Percentiles rank a stretch among this genome's conserved stretches.
These are phyloP conservation scores for Syzygium aromaticum DNA, from an alignment of 345 rosid species.

Conservation along the genomic window DNA sequence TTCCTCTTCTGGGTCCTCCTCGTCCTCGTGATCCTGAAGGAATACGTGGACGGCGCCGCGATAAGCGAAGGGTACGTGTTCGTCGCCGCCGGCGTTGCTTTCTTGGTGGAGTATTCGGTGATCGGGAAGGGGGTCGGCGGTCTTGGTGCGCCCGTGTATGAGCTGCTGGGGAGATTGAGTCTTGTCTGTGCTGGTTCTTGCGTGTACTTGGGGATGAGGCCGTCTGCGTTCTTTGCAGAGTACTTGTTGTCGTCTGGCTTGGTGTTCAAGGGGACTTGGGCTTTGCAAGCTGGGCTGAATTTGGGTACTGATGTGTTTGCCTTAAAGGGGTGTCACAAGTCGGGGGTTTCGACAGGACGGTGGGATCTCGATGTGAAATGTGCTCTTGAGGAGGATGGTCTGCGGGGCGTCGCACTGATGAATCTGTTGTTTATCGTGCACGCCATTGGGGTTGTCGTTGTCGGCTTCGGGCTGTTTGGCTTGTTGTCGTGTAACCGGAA, in stretches of 20 bases:
- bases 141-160: conserved; percentile 22
- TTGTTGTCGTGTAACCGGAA: conserved; percentile 21
- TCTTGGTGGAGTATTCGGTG: conserved; percentile 29
- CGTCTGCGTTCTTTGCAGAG: conserved; percentile 40
- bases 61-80: conserved; percentile 24
- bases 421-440: conserved; percentile 44
- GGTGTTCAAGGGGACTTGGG: conserved; percentile 48
- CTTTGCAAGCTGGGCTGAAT: conserved; percentile 40
- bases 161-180: conserved; percentile 24
- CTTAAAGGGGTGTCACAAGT: conserved; percentile 31
- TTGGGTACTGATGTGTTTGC: conserved; percentile 38
- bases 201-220: conserved; percentile 37
- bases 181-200: conserved; percentile 40
- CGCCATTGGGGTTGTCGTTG: conserved; percentile 25
- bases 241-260: conserved; percentile 32
- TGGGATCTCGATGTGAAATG: conserved; percentile 32
- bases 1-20: conserved; percentile 35
- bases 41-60: conserved; percentile 10
- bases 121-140: conserved; percentile 35
- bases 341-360: conserved; percentile 9
- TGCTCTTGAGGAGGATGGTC: conserved; percentile 42
- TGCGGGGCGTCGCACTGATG: conserved; percentile 46
- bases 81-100: conserved; percentile 18
- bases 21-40: conserved; percentile 24
- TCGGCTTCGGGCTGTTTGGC: conserved; percentile 22